Evolutionary conservation across 345 rosid species (phyloP).

Genomic region (Salix purpurea): DNA sequence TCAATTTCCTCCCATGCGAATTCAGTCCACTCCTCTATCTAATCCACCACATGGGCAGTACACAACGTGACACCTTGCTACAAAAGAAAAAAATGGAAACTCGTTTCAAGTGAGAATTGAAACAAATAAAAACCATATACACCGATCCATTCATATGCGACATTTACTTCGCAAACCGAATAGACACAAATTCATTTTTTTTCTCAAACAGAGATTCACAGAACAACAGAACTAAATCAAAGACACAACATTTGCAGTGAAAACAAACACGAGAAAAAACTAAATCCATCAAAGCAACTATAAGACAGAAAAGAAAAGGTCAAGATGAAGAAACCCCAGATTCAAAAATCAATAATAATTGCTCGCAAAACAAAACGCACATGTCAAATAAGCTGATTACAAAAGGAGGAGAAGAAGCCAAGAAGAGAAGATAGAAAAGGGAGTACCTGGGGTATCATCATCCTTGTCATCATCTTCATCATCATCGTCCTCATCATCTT

Average conservation of each 20-base stretch:
- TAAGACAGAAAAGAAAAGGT: not conserved
- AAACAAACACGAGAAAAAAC: not conserved
- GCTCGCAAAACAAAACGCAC: not conserved
- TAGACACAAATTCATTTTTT: not conserved
- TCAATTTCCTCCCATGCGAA: not conserved
- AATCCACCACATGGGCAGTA: too few relatives aligned
- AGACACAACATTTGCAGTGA: not conserved
- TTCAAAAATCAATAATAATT: not conserved
- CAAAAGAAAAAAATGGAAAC: too few relatives aligned
- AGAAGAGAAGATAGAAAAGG: not conserved
- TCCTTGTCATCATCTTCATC: slow-evolving; percentile 67
- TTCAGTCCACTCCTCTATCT: not conserved
- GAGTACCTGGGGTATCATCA: slow-evolving; percentile 51
- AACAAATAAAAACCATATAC: not conserved
- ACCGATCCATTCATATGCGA: not conserved
- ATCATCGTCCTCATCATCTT: slow-evolving; percentile 63
- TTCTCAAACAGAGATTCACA: not conserved
- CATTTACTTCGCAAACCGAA: not conserved
- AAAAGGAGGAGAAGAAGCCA: not conserved
- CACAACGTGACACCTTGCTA: too few relatives aligned
- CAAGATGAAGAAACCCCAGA: not conserved
- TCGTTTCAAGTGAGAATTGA: too few relatives aligned
- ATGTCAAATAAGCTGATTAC: not conserved
- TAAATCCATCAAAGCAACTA: not conserved
- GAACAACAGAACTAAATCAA: not conserved